A percentile compares a stretch with the other conserved stretches of the same genome.
Conservation (phyloP, 768 basidiomycete genomes). For the Termitomyces titanicus region DNA sequence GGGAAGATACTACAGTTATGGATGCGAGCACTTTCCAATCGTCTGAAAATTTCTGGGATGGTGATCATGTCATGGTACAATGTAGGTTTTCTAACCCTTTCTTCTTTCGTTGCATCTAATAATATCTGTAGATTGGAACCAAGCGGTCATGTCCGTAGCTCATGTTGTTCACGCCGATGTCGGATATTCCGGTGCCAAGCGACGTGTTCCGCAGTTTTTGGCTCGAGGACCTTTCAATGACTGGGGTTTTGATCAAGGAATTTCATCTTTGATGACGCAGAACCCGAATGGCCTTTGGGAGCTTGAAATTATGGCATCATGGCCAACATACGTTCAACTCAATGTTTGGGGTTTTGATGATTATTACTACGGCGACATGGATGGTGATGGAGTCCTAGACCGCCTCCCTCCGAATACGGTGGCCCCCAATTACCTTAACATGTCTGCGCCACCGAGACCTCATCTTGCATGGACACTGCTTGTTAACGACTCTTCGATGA, state of each 20-base stretch:
- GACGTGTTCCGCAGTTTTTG: conserved; percentile 84
- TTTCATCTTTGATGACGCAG: conserved; percentile 64
- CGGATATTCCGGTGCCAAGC: conserved; percentile 48
- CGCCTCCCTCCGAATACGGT: conserved; percentile 86
- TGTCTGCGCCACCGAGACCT: conserved; percentile 86
- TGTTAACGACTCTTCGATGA: conserved; percentile 73
- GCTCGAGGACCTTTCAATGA: conserved; percentile 87
- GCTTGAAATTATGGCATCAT: conserved; percentile 83
- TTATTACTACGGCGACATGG: conserved; percentile 89
- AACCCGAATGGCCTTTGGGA: conserved; percentile 71
- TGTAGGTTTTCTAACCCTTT: conserved; percentile 44
- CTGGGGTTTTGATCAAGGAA: conserved; percentile 90
- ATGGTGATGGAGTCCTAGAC: conserved; percentile 84
- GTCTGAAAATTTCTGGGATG: conserved; percentile 65
- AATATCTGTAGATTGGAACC: conserved; percentile 67
- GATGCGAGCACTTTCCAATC: conserved; percentile 52
- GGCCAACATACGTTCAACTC: conserved; percentile 88
- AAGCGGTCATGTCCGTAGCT: conserved; percentile 54
- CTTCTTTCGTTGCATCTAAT: neutral
- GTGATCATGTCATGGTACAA: conserved; percentile 85
- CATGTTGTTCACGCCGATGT: conserved; percentile 78
- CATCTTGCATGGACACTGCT: conserved; percentile 85
- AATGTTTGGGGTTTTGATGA: conserved; percentile 91
- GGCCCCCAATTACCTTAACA: conserved; percentile 85
- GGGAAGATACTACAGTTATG: conserved; percentile 72